Percentiles rank a stretch among this genome's conserved stretches.
Conservation (phyloP, 164 flowering plant genomes). For the Umbilicus rupestris region DNA sequence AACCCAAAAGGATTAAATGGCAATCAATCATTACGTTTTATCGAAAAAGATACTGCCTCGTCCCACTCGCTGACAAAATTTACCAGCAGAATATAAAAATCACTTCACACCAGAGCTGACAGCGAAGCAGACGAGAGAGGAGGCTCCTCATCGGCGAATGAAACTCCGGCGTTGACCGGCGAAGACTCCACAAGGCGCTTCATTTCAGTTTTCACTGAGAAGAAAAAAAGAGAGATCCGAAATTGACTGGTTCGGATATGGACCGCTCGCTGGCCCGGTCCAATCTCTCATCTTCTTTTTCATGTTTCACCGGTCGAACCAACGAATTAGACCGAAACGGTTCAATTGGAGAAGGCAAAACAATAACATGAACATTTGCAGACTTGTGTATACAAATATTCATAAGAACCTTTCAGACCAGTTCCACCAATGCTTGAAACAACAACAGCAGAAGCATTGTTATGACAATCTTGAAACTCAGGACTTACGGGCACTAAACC, state of each 20-base stretch:
- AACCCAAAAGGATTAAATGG: background rate
- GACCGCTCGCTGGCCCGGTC: no score
- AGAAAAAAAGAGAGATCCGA: background rate
- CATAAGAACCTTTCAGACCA: no score
- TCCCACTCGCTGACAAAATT: background rate
- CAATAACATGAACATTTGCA: no score
- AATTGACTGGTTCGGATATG: background rate
- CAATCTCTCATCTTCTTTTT: no score
- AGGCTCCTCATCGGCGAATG: background rate
- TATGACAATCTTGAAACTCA: background rate
- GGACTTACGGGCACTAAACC: no score
- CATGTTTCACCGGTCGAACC: no score
- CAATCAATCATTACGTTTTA: background rate
- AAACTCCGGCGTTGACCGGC: no score
- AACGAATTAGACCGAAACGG: no score
- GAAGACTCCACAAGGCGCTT: background rate
- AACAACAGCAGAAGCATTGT: no score
- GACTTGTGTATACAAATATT: no score
- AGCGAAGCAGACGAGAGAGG: background rate
- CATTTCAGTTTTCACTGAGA: background rate
- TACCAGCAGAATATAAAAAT: background rate
- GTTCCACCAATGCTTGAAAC: no score
- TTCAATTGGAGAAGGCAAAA: no score
- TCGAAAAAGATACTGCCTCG: background rate
- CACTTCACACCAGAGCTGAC: background rate